Conservation (phyloP, 2,329 filamentous ascomycete species). For the Fusarium gaditjirri region DNA sequence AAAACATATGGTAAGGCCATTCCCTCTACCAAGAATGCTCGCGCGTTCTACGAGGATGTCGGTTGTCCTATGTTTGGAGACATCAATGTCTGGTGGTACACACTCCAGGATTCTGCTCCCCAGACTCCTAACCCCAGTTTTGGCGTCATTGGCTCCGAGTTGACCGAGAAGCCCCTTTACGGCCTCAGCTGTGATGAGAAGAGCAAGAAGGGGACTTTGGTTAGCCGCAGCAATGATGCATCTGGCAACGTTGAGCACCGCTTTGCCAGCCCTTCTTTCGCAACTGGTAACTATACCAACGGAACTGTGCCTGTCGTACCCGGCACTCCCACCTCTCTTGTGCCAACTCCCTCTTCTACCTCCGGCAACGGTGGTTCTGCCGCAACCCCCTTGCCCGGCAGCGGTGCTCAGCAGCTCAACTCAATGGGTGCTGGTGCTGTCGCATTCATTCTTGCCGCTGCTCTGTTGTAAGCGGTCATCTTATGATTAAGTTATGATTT, state of each 20-base stretch:
- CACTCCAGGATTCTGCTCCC: constrained; percentile 73
- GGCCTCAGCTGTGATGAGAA: constrained; percentile 65
- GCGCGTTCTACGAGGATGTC: constrained; percentile 83
- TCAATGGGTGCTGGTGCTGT: constrained; percentile 47
- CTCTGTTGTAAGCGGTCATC: constrained; percentile 41
- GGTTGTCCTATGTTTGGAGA: constrained; percentile 76
- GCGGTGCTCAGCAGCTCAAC: constrained; percentile 42
- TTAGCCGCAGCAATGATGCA: constrained; percentile 7
- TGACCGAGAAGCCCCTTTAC: constrained; percentile 67
- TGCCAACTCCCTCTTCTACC: constrained; percentile 37
- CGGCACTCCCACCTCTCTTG: constrained; percentile 25
- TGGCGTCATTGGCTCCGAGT: constrained; percentile 69
- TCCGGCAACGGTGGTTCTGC: constrained; percentile 31
- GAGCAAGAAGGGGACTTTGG: constrained; percentile 25
- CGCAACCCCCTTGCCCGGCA: constrained; percentile 23
- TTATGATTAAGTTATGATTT: constrained; percentile 2
- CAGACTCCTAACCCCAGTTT: constrained; percentile 74
- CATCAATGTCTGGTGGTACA: constrained; percentile 80
- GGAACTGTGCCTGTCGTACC: constrained; percentile 32
- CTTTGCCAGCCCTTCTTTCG: constrained; percentile 22
- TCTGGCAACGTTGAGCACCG: constrained; percentile 11
- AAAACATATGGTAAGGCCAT: constrained; percentile 69
- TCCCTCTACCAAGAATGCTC: constrained; percentile 73
- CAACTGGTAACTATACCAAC: constrained; percentile 35
- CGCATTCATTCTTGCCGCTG: constrained; percentile 46